phyloP scores from a whole-genome alignment of 2,329 filamentous ascomycete genomes.

The Neocatenulostroma microsporum region DNA sequence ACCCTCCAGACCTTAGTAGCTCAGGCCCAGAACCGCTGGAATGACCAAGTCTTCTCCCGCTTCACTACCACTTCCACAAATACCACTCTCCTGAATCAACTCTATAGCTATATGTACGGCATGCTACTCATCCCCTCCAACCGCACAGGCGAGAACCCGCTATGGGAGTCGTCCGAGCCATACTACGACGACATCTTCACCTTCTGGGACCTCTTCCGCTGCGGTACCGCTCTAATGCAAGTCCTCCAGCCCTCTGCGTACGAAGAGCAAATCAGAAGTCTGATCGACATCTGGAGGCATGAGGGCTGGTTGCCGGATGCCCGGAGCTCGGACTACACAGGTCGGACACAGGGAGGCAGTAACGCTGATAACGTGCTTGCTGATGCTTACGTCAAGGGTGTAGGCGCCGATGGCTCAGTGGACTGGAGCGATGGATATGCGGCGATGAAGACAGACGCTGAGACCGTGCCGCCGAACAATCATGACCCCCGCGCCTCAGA shows the following conservation, averaged over 20 bases:
- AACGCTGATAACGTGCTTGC: slow-evolving; percentile 65
- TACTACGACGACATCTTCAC: slow-evolving; percentile 69
- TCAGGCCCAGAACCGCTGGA: slow-evolving; percentile 49
- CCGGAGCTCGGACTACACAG: slow-evolving; percentile 61
- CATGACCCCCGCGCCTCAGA: slow-evolving; percentile 50
- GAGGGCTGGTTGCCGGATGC: slow-evolving; percentile 64
- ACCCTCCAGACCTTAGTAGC: slow-evolving; percentile 9
- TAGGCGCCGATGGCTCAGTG: slow-evolving; percentile 52
- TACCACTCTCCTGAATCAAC: slow-evolving; percentile 14
- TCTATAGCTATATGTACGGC: slow-evolving; percentile 60
- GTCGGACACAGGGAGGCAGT: slow-evolving; percentile 58
- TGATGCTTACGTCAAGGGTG: slow-evolving; percentile 62
- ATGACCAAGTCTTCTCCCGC: slow-evolving; percentile 52
- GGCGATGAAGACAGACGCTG: slow-evolving; percentile 59
- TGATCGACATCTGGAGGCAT: slow-evolving; percentile 56
- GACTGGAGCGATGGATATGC: slow-evolving; percentile 56
- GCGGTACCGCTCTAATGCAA: slow-evolving; percentile 56
- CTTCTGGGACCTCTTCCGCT: slow-evolving; percentile 58
- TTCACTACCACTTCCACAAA: slow-evolving; percentile 36
- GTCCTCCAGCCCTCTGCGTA: slow-evolving; percentile 55
- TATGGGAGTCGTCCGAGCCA: slow-evolving; percentile 56
- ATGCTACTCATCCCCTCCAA: slow-evolving; percentile 62
- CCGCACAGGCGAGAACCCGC: slow-evolving; percentile 61
- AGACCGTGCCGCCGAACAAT: slow-evolving; percentile 53
- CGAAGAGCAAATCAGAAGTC: slow-evolving; percentile 57